These are phyloP conservation scores for Kodamaea derodonti DNA, from an alignment of 1,139 yeast species.

Conservation along the genomic window DNA sequence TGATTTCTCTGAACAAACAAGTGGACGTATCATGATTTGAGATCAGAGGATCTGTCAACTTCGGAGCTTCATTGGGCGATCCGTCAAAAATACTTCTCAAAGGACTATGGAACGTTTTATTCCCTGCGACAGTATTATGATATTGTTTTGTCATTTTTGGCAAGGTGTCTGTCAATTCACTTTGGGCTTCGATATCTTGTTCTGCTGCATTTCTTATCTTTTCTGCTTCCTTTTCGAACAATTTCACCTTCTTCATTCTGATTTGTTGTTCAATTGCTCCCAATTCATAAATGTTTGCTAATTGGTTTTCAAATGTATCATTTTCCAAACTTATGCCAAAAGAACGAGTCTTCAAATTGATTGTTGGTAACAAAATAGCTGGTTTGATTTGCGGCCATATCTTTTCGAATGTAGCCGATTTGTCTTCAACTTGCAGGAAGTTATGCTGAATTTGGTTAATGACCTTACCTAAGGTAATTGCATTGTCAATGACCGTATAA, in stretches of 20 bases:
- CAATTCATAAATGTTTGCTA: conserved; percentile 34
- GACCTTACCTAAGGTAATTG: conserved; percentile 59
- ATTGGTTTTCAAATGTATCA: conserved; percentile 43
- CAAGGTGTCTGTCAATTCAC: conserved; percentile 10
- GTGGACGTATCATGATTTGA: neutral
- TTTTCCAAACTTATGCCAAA: conserved; percentile 38
- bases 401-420: conserved; percentile 34
- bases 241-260: conserved; percentile 25
- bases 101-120: conserved; percentile 9
- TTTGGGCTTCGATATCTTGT: conserved; percentile 13
- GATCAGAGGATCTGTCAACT: neutral
- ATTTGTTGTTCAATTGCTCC: conserved; percentile 37
- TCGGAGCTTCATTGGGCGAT: conserved; percentile 6
- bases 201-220: conserved; percentile 12
- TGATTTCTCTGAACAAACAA: neutral
- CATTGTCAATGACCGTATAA: conserved; percentile 63
- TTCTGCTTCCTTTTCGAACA: conserved; percentile 25
- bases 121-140: neutral
- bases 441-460: conserved; percentile 52
- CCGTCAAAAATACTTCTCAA: conserved; percentile 7
- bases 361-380: conserved; percentile 28
- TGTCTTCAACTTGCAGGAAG: conserved; percentile 37
- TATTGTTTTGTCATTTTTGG: conserved; percentile 1
- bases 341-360: conserved; percentile 26
- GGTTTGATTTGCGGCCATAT: conserved; percentile 31